These are phyloP conservation scores for Endocalyx cinctus DNA, from an alignment of 2,329 filamentous ascomycete species.

Conservation along the genomic window DNA sequence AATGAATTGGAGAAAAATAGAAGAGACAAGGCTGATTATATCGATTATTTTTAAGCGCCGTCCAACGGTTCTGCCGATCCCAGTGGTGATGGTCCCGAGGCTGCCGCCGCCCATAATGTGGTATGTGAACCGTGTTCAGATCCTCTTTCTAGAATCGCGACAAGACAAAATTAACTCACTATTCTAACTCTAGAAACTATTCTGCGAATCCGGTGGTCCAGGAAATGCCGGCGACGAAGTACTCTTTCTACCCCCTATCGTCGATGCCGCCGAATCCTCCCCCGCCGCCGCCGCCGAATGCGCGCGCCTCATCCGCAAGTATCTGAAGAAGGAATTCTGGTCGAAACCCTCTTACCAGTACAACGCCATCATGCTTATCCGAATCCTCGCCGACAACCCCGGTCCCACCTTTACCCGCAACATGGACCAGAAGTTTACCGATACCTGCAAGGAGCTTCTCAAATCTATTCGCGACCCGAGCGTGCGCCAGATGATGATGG, in stretches of 20 bases:
- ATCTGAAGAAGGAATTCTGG: constrained; percentile 68
- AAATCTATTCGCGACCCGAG: constrained; percentile 65
- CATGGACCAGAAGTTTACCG: constrained; percentile 78
- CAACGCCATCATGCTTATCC: constrained; percentile 91
- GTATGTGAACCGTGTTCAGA: constrained; percentile 40
- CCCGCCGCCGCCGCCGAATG: constrained; percentile 79
- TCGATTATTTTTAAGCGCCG: too few relatives aligned
- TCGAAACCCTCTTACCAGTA: constrained; percentile 71
- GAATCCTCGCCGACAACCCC: constrained; percentile 89
- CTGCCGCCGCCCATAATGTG: constrained; percentile 60
- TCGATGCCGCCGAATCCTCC: constrained; percentile 91
- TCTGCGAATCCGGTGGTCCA: constrained; percentile 70
- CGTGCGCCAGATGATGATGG: constrained; percentile 80
- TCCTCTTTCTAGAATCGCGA: constrained; percentile 3
- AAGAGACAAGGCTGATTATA: too few relatives aligned
- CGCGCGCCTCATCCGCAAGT: constrained; percentile 76
- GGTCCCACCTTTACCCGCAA: constrained; percentile 87
- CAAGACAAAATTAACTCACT: constrained; percentile 11
- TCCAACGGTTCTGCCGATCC: constrained; percentile 25
- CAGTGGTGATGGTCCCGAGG: constrained; percentile 59
- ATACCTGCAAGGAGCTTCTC: constrained; percentile 70
- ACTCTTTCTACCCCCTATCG: constrained; percentile 85
- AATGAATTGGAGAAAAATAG: too few relatives aligned
- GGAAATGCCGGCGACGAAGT: constrained; percentile 76
- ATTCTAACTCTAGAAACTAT: constrained; percentile 55